phyloP scores from a whole-genome alignment of 2,329 filamentous ascomycete species.

The Sarocladiaceae sp. region DNA sequence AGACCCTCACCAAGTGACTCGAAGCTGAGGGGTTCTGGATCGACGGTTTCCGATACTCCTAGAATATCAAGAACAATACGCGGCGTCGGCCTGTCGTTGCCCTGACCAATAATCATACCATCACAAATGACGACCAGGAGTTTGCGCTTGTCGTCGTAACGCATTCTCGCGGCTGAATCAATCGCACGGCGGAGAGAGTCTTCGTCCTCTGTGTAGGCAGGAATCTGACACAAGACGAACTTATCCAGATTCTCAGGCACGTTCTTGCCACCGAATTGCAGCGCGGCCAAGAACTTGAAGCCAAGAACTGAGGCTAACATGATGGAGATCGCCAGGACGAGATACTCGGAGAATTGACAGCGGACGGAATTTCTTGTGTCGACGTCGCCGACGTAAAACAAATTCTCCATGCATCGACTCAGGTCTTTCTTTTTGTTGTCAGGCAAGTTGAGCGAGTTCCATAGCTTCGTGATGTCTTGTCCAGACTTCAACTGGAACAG shows the following conservation, averaged over 20 bases:
- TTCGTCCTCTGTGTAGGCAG: conserved; percentile 97
- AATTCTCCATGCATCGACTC: conserved; percentile 81
- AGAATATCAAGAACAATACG: conserved; percentile 96
- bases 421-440: conserved; percentile 58
- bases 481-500: conserved; percentile 77
- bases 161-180: conserved; percentile 91
- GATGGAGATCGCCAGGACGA: conserved; percentile 80
- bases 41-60: conserved; percentile 87
- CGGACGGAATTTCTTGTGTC: conserved; percentile 84
- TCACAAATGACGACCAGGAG: conserved; percentile 89
- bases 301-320: conserved; percentile 76
- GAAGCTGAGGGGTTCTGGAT: conserved; percentile 94
- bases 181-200: conserved; percentile 95
- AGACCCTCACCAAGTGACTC: conserved; percentile 92
- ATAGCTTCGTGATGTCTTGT: conserved; percentile 77
- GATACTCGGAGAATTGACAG: conserved; percentile 86
- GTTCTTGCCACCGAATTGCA: conserved; percentile 90
- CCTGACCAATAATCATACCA: conserved; percentile 99
- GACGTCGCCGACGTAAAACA: conserved; percentile 90
- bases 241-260: conserved; percentile 96
- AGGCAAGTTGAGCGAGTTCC: conserved; percentile 65
- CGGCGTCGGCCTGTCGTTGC: conserved; percentile 92
- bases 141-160: conserved; percentile 98
- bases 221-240: conserved; percentile 96
- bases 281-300: conserved; percentile 95